Evolutionary conservation across 306 rosid genomes (phyloP), one percentile per base, ranked within the genome.

Genomic region (Echinosophora koreensis): DNA sequence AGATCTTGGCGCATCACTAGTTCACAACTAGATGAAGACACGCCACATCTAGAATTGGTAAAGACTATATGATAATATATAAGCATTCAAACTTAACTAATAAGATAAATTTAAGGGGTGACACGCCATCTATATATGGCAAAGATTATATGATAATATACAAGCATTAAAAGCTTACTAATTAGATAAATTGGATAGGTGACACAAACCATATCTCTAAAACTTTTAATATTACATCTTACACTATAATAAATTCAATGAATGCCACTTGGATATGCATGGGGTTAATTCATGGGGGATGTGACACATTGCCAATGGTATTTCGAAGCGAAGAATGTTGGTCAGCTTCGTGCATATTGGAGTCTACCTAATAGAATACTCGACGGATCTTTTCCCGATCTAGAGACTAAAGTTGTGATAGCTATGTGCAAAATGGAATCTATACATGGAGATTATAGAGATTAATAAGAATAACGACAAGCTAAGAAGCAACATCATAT

Each of bases 271-370:
- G 49, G 59, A 69, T 69, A 34, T 15, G 61, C n/a, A 51, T 56
- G 2, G 12, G 11, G 32, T 35, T 35, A 18, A 18, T 7, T 56
- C n/a, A n/a, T 5, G 4, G 3, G 14, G 8, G 51, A 34, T 34
- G 39, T 74, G 71, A 74, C 79, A 47, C 70, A 32, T 2, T 61
- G 47, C 38, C 70, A 61, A 62, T 59, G 47, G 18, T 41, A 66
- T 13, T 42, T 11, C 50, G 11, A 59, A n/a, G 15, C 0, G 47
- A 73, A 28, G 18, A 74, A 61, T 63, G 4, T 37, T 76, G 49
- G 69, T 6, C 41, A 57, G 44, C 66, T 54, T 71, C 52, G 46
- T 54, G 13, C 63, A 72, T 39, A 39, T 18, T 14, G 77, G 57
- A 73, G 11, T 57, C 28, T 73, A 22, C 77, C 39, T 4, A 41